Conservation (phyloP, 2,329 filamentous ascomycete genomes). For the Alternaria dauci region DNA sequence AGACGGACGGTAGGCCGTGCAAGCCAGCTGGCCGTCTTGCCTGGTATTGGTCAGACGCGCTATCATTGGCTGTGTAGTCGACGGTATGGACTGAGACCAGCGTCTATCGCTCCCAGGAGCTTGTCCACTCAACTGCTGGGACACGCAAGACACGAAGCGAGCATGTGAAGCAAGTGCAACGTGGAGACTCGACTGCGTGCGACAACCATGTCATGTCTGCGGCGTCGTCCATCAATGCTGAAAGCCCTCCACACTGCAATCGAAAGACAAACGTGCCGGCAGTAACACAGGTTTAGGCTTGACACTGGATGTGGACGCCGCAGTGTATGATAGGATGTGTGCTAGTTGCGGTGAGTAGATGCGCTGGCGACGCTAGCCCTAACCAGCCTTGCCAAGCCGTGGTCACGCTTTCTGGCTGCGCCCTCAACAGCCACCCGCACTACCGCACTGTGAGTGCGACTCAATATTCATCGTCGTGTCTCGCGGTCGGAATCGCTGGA, state of each 20-base stretch:
- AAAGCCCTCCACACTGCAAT: constrained; percentile 28
- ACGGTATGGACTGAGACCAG: constrained; percentile 12
- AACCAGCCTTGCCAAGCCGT: constrained; percentile 24
- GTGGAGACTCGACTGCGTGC: constrained; percentile 50
- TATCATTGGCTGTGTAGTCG: constrained; percentile 21
- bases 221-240: constrained; percentile 26
- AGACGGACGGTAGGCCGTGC: constrained; percentile 49
- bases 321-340: constrained; percentile 40
- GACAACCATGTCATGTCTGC: constrained; percentile 46
- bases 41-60: constrained; percentile 31
- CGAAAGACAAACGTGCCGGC: constrained; percentile 48
- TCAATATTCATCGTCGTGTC: constrained; percentile 30
- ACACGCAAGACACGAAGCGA: constrained; percentile 28
- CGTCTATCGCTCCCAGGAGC: constrained; percentile 25
- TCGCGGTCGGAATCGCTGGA: constrained; percentile 30
- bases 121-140: constrained; percentile 23
- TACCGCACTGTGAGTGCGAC: constrained; percentile 25
- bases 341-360: constrained; percentile 50
- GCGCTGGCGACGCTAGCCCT: constrained; percentile 45
- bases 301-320: constrained; percentile 47
- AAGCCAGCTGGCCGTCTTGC: constrained; percentile 29
- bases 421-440: constrained; percentile 39
- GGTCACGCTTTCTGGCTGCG: constrained; percentile 41
- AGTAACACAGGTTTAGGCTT: constrained; percentile 45
- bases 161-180: constrained; percentile 42